Evolutionary conservation across 805 yeast species (phyloP), one percentile per base, ranked within the genome.

Genomic region (Helenozyma baotianmanensis): DNA sequence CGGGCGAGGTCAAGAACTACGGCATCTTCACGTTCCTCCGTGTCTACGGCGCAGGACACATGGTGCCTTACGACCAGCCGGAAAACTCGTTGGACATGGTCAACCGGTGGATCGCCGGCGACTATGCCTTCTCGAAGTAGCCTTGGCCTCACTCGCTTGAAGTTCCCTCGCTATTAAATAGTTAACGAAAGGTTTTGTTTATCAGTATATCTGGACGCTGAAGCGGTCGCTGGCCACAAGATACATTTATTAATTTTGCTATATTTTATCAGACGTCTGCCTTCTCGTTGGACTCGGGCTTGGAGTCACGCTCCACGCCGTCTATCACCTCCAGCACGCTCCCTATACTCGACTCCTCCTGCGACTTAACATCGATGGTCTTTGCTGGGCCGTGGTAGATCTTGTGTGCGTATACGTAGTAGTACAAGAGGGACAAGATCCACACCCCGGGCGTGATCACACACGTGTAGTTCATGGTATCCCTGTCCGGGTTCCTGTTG

Each of bases 381-480:
- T 55, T 51, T 14, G 47, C 37, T 3, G 86, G 86, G 6, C 87
- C 87, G 21, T 64, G 51, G 62, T 74, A 80, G 50, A 64, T 59
- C 45, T 69, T 74, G 39, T 71, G 66, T 3, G 79, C 82, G 50
- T 70, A 70, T 4, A 62, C 51, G 35, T 53, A 65, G 56, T 74
- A 80, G 54, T 79, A 79, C 1, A 68, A 31, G 35, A 68, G 47
- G 1, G 82, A 65, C 13, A 77, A 56, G 4, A 74, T 37, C 82
- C 82, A 76, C 12, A 75, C 70, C 6, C 80, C 80, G 19, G 74
- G 71, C 16, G 76, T 78, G 37, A 81, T 77, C 2, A 76, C 83
- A 42, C 71, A 70, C 0, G 86, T 76, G 53, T 82, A 82, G 58
- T 82, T 82, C 90, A 82, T 81, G 14, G 74, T 58, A 0, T 57